phyloP scores from a whole-genome alignment of 1,284 basidiomycete species.

The Papiliotrema flavescens region DNA sequence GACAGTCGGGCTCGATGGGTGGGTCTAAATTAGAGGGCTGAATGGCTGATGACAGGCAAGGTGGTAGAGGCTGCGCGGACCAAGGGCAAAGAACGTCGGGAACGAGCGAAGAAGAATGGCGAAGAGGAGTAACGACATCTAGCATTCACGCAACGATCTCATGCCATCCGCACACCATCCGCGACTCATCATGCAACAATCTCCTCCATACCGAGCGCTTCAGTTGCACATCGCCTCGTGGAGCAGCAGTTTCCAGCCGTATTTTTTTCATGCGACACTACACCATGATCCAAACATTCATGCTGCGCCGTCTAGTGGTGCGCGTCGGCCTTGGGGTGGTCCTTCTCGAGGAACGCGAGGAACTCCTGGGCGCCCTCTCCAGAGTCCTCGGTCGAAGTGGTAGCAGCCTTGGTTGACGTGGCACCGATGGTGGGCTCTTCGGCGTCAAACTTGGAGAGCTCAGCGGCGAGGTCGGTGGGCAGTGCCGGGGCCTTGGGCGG shows the following conservation, averaged over 20 bases:
- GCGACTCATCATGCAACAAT: neutral
- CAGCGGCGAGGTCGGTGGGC: slow-evolving; percentile 73
- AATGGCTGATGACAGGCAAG: slow-evolving; percentile 9
- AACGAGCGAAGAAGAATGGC: slow-evolving; percentile 24
- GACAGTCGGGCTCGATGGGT: slow-evolving; percentile 30
- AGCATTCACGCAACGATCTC: neutral
- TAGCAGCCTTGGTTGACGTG: slow-evolving; percentile 31
- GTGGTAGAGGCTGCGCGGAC: slow-evolving; percentile 21
- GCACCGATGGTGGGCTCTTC: slow-evolving; percentile 62
- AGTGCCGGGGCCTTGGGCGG: slow-evolving; percentile 66
- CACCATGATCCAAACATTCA: neutral
- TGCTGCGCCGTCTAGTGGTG: slow-evolving; percentile 49
- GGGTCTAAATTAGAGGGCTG: slow-evolving; percentile 5
- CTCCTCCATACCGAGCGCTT: too few species aligned
- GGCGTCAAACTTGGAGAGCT: slow-evolving; percentile 74
- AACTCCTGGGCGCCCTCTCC: slow-evolving; percentile 59
- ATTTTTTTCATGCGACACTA: slow-evolving; percentile 2
- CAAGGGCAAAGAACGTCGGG: slow-evolving; percentile 36
- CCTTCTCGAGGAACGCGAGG: slow-evolving; percentile 53
- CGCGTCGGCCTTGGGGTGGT: slow-evolving; percentile 58
- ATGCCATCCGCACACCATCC: neutral
- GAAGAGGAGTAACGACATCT: neutral
- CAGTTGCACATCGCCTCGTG: too few species aligned
- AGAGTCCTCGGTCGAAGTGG: slow-evolving; percentile 46
- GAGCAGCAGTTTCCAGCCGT: too few species aligned